phyloP scores from a whole-genome alignment of 2,329 filamentous ascomycete species.

The Teratosphaeria pseudoeucalypti region DNA sequence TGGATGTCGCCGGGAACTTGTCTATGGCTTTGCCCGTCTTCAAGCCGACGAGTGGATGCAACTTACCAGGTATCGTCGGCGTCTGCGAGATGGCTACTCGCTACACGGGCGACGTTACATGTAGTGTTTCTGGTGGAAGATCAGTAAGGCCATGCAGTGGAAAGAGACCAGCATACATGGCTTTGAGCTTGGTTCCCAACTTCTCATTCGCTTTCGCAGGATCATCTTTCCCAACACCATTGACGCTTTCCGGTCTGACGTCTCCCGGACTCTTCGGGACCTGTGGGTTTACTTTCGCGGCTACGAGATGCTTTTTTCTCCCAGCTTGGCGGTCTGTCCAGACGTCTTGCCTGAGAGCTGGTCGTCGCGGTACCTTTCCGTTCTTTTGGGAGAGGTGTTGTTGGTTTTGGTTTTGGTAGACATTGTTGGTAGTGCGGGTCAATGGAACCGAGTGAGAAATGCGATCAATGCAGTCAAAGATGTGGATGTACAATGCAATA shows the following conservation, averaged over 20 bases:
- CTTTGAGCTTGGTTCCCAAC: constrained; percentile 18
- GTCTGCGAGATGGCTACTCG: constrained; percentile 21
- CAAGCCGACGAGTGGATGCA: constrained; percentile 19
- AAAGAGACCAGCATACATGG: constrained; percentile 13
- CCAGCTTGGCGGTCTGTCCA: not conserved
- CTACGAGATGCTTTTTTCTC: constrained; percentile 1
- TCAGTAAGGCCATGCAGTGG: not conserved
- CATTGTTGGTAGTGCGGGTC: not conserved
- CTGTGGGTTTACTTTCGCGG: not conserved
- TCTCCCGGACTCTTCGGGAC: not conserved
- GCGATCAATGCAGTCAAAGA: not conserved
- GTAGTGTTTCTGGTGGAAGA: constrained; percentile 14
- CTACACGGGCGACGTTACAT: constrained; percentile 24
- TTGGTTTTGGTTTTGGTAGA: not conserved
- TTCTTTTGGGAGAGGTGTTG: not conserved
- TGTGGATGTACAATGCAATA: not conserved
- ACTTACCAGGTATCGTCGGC: constrained; percentile 16
- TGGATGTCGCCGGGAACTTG: constrained; percentile 22
- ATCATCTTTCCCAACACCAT: constrained; percentile 13
- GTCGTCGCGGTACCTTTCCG: not conserved
- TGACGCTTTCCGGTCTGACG: constrained; percentile 5
- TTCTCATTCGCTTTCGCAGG: constrained; percentile 19
- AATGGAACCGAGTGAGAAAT: not conserved
- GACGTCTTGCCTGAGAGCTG: not conserved
- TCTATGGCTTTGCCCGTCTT: constrained; percentile 23